Evolutionary conservation across 768 basidiomycete genomes (phyloP), one percentile per base, ranked within the genome.

Genomic region (Suillus cothurnatus): DNA sequence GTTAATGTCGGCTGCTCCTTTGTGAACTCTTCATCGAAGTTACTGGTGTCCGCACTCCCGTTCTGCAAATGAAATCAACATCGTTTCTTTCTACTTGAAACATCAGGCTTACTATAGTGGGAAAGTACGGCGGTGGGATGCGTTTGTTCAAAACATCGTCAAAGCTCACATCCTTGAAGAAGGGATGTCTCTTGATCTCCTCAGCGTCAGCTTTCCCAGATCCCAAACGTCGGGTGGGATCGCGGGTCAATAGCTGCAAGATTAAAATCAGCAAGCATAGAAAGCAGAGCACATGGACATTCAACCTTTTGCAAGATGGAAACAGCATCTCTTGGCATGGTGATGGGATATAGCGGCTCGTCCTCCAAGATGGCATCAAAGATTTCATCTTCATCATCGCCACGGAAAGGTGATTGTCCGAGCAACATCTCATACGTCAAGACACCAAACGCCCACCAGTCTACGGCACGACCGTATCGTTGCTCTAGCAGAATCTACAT

Each of bases 381-480:
- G 66, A 99, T 99, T 82, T 99, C 97, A 73, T 99, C 97, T 77
- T 99, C 97, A 70, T 99, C 97, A 71, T 99, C 97, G 64, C 97
- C 97, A 53, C 96, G 90, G 90, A 99, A 99, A 4, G 97, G 97
- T 6, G 97, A 99, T 79, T 99, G 97, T 55, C 97, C 97, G 31
- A 99, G 84, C 62, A 99, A 79, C 97, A 99, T 99, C 80, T 99
- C 97, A 75, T 99, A 99, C 31, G 92, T 98, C 71, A 99, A 79
- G 5, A 99, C 97, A 68, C 97, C 97, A 76, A 99, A 99, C 15
- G 97, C 97, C 97, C 97, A 99, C 97, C 97, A 99, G 75, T 99
- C 97, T 49, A 99, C 97, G 14, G 97, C 97, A 45, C 95, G 94
- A 12, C 95, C 96, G 71, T 99, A 99, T 56, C 95, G 92, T 80